A percentile compares a stretch with the other conserved stretches of the same genome.
Conservation (phyloP, 2,329 filamentous ascomycete genomes). For the Ophiostoma piceae region DNA sequence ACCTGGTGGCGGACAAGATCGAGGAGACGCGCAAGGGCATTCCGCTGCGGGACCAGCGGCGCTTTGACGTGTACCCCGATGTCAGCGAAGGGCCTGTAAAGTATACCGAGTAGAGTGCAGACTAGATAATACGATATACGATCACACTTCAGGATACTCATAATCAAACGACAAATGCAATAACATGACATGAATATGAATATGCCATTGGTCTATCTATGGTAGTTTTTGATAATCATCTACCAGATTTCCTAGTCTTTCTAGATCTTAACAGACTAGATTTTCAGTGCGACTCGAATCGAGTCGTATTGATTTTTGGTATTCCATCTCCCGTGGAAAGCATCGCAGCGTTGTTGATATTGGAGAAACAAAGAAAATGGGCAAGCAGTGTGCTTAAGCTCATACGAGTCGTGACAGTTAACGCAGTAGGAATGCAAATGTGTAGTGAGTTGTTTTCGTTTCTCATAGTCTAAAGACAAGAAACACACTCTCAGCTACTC, state of each 20-base stretch:
- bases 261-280: not conserved
- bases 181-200: not conserved
- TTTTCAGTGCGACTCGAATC: not conserved
- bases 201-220: not conserved
- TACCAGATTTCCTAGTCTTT: not conserved
- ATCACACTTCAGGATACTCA: not conserved
- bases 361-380: constrained; percentile 11
- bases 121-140: not conserved
- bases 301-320: not conserved
- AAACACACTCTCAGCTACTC: not conserved
- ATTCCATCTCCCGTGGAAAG: constrained; percentile 11
- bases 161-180: not conserved
- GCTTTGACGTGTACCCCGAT: constrained; percentile 95
- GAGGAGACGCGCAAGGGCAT: constrained; percentile 74
- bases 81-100: constrained; percentile 59
- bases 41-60: constrained; percentile 74
- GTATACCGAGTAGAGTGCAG: constrained; percentile 30
- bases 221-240: not conserved
- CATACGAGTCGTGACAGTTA: not conserved
- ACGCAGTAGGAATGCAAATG: not conserved
- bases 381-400: not conserved
- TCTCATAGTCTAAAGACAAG: not conserved
- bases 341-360: not conserved
- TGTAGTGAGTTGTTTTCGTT: not conserved
- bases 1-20: constrained; percentile 64